A percentile compares a stretch with the other conserved stretches of the same genome.
These are phyloP conservation scores for Phytophthora vignae DNA, from an alignment of 352 stramenopile genomes.

Conservation along the genomic window DNA sequence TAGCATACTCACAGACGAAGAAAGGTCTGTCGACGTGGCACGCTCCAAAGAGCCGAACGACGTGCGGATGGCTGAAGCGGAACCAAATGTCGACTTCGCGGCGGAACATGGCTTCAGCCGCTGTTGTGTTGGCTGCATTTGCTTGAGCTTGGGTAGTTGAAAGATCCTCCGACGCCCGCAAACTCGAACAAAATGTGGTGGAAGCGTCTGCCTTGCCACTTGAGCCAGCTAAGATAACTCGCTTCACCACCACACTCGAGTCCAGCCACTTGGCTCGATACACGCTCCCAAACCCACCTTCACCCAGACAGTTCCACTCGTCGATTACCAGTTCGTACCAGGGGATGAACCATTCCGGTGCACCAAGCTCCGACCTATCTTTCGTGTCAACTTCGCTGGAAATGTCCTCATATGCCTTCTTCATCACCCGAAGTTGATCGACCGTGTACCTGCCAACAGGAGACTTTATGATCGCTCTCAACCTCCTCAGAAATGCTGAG, in stretches of 20 bases:
- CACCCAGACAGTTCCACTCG: background rate
- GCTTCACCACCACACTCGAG: background rate
- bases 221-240: background rate
- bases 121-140: background rate
- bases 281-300: constrained; percentile 1
- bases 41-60: background rate
- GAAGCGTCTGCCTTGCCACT: background rate
- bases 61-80: background rate
- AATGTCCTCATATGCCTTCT: background rate
- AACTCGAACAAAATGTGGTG: background rate
- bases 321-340: background rate
- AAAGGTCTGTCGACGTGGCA: background rate
- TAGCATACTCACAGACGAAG: background rate
- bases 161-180: background rate
- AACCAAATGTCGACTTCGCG: background rate
- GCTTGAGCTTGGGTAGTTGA: background rate
- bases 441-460: background rate
- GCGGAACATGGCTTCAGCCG: background rate
- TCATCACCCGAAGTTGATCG: background rate
- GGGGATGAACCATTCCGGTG: background rate
- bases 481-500: background rate
- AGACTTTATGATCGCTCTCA: background rate
- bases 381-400: background rate
- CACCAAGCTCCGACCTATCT: background rate
- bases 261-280: background rate